Evolutionary conservation across 176 grass and related monocot species (phyloP).

Genomic region (Triticum timopheevii): DNA sequence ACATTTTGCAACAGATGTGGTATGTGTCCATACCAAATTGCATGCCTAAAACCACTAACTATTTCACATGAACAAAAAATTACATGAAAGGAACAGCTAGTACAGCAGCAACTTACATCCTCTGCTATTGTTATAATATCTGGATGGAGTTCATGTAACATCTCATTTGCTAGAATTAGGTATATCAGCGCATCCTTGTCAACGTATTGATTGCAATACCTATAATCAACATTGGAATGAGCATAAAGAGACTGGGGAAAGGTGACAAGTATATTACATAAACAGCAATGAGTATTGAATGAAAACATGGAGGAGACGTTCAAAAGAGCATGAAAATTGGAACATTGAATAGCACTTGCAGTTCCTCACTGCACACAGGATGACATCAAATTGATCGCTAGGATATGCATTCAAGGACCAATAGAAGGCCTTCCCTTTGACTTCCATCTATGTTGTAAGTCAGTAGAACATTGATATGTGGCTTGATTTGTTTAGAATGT

Average conservation of each 20-base stretch:
- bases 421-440: conserved; percentile 10
- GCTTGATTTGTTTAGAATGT: background rate
- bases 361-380: background rate
- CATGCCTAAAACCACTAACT: conserved; percentile 13
- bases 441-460: background rate
- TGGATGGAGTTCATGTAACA: conserved; percentile 95
- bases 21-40: conserved; percentile 5
- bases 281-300: background rate
- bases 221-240: conserved; percentile 36
- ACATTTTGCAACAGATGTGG: background rate
- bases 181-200: conserved; percentile 91
- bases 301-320: background rate
- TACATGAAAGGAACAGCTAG: background rate
- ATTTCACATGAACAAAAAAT: conserved; percentile 14
- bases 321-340: conserved; percentile 17
- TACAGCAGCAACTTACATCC: conserved; percentile 61
- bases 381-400: conserved; percentile 2
- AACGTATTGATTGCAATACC: conserved; percentile 93
- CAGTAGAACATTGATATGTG: background rate
- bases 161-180: conserved; percentile 91
- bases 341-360: background rate
- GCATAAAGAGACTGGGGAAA: background rate
- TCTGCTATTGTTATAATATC: conserved; percentile 96
- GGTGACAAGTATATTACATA: background rate
- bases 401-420: background rate